Evolutionary conservation across 768 basidiomycete species (phyloP).

Genomic region (Boletus eberwhitei): DNA sequence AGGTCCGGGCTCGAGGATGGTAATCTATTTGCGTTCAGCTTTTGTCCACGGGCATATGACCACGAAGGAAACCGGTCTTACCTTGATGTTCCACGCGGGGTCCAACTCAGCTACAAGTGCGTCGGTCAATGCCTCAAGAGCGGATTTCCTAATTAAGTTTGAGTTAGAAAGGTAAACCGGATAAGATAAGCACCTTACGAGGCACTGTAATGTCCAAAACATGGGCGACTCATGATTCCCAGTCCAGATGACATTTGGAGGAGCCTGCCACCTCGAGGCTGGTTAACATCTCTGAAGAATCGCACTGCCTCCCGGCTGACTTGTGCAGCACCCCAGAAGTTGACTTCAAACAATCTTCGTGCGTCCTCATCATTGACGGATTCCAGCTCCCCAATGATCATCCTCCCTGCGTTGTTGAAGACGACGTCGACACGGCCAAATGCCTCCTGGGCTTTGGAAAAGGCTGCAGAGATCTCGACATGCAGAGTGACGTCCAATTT

Average conservation of each 20-base stretch:
- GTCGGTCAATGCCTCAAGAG: constrained; percentile 30
- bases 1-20: constrained; percentile 20
- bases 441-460: constrained; percentile 24
- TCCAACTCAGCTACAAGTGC: constrained; percentile 9
- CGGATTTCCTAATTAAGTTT: constrained; percentile 13
- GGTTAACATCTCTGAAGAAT: constrained; percentile 37
- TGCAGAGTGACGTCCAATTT: constrained; percentile 32
- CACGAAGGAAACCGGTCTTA: neutral
- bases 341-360: constrained; percentile 36
- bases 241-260: constrained; percentile 33
- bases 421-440: constrained; percentile 39
- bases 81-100: constrained; percentile 23
- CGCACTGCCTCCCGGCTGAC: too few relatives aligned
- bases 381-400: constrained; percentile 35
- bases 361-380: constrained; percentile 29
- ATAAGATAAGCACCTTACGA: constrained; percentile 18
- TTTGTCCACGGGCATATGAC: neutral
- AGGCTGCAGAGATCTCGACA: constrained; percentile 26
- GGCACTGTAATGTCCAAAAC: constrained; percentile 24
- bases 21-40: constrained; percentile 9
- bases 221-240: constrained; percentile 15
- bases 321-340: constrained; percentile 32
- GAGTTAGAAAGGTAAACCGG: neutral
- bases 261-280: constrained; percentile 33
- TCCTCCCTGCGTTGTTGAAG: constrained; percentile 37